Evolutionary conservation across 257 asterid genomes (phyloP).

Genomic region (Striga asiatica): DNA sequence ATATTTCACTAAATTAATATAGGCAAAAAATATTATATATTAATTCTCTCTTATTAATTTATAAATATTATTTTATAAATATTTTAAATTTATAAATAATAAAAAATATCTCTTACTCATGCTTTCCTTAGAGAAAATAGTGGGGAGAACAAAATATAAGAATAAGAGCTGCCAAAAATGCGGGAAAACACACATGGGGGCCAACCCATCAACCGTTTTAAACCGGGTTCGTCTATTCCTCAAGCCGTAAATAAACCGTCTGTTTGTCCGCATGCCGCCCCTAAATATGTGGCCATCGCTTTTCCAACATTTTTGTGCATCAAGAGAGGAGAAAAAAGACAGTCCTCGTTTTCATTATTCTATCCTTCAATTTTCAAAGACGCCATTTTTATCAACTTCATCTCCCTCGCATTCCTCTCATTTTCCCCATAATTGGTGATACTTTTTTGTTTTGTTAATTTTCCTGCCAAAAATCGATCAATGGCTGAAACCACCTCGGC

Average conservation of each 20-base stretch:
- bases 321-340: too few species aligned
- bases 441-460: neutral
- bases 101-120: too few species aligned
- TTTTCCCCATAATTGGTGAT: slow-evolving; percentile 1
- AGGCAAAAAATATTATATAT: too few species aligned
- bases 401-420: slow-evolving; percentile 19
- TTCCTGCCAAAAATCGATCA: neutral
- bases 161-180: too few species aligned
- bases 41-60: too few species aligned
- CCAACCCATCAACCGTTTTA: slow-evolving; percentile 28
- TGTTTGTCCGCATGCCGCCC: slow-evolving; percentile 25
- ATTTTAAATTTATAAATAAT: too few species aligned
- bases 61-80: too few species aligned
- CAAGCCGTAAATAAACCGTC: slow-evolving; percentile 13
- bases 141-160: too few species aligned
- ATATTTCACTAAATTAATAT: too few species aligned
- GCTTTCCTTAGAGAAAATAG: too few species aligned
- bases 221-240: slow-evolving; percentile 26
- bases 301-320: neutral
- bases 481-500: slow-evolving; percentile 58
- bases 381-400: slow-evolving; percentile 2
- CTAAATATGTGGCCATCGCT: slow-evolving; percentile 36
- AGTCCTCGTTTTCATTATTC: neutral
- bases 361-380: neutral
- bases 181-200: too few species aligned